Evolutionary conservation across 192 early-diverging fungal genomes (phyloP).

Genomic region (Backusella macrospora): DNA sequence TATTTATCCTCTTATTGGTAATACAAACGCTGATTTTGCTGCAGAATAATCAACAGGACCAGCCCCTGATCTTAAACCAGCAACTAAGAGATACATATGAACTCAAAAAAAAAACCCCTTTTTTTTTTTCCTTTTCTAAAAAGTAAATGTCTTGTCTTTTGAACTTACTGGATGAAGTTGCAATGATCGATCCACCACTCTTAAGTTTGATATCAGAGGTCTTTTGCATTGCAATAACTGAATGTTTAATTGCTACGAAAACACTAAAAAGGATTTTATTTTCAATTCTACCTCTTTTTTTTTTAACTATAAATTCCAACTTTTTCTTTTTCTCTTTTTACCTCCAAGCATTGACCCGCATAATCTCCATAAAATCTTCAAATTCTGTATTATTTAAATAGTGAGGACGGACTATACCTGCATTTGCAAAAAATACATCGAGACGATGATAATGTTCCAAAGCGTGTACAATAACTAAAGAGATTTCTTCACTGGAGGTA

Average conservation of each 20-base stretch:
- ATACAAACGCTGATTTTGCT: slow-evolving; percentile 50
- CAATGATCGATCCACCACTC: slow-evolving; percentile 51
- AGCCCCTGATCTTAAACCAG: slow-evolving; percentile 50
- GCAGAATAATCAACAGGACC: slow-evolving; percentile 54
- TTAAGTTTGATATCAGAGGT: slow-evolving; percentile 22
- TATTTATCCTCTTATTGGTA: not conserved
- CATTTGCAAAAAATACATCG: too few relatives aligned
- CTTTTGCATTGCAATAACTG: slow-evolving; percentile 42
- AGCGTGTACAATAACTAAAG: slow-evolving; percentile 40
- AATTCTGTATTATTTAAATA: slow-evolving; percentile 28
- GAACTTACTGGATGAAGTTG: slow-evolving; percentile 53
- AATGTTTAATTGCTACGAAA: slow-evolving; percentile 53
- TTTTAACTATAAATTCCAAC: too few relatives aligned
- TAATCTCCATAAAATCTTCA: slow-evolving; percentile 37
- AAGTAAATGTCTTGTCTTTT: too few relatives aligned
- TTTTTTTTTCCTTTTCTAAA: too few relatives aligned
- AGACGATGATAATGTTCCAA: slow-evolving; percentile 44
- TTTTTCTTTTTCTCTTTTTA: not conserved
- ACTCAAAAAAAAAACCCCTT: too few relatives aligned
- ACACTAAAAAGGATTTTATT: slow-evolving; percentile 28
- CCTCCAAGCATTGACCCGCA: slow-evolving; percentile 42
- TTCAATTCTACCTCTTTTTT: too few relatives aligned
- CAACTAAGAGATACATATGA: slow-evolving; percentile 27
- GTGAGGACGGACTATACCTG: slow-evolving; percentile 39
- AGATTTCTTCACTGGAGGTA: slow-evolving; percentile 42